Percentiles rank a stretch among this genome's conserved stretches.
phyloP scores from a whole-genome alignment of 768 basidiomycete species.

The Hypsizygus marmoreus region DNA sequence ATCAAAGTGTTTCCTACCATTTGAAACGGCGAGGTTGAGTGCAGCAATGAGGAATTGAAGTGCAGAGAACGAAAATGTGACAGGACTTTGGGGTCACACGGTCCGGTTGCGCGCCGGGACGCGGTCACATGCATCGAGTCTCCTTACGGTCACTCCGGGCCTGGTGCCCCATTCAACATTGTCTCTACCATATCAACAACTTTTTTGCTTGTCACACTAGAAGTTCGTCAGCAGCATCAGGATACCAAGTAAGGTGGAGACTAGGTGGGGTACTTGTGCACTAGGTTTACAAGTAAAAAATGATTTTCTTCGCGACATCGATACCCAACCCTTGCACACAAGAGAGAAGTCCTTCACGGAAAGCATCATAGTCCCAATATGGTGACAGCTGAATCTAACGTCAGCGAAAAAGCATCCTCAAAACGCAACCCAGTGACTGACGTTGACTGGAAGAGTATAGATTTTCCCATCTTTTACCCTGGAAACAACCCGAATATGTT shows the following conservation, averaged over 20 bases:
- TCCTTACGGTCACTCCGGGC: too few species aligned
- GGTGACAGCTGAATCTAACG: slow-evolving; percentile 6
- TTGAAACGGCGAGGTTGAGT: too few species aligned
- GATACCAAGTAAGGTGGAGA: too few species aligned
- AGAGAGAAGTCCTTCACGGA: slow-evolving; percentile 9
- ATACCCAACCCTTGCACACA: slow-evolving; percentile 16
- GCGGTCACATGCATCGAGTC: too few species aligned
- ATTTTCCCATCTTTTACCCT: slow-evolving; percentile 17
- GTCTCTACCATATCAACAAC: too few species aligned
- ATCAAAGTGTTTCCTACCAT: too few species aligned
- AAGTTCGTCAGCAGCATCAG: too few species aligned
- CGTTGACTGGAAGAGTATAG: slow-evolving; percentile 26
- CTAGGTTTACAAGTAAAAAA: slow-evolving; percentile 5
- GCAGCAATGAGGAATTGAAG: too few species aligned
- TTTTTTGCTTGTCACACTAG: too few species aligned
- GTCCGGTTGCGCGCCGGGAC: too few species aligned
- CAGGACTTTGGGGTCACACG: slow-evolving; percentile 10
- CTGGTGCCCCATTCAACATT: too few species aligned
- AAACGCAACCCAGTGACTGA: slow-evolving; percentile 10
- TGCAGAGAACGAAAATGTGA: slow-evolving; percentile 14
- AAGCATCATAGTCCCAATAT: slow-evolving; percentile 11
- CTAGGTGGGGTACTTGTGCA: too few species aligned
- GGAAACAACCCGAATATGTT: slow-evolving; percentile 17
- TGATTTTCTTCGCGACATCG: slow-evolving; percentile 13
- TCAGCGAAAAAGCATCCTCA: slow-evolving; percentile 12